Evolutionary conservation across 371 early-diverging fungal genomes (phyloP), one percentile per base, ranked within the genome.

Genomic region (Astathelohania contejeani): DNA sequence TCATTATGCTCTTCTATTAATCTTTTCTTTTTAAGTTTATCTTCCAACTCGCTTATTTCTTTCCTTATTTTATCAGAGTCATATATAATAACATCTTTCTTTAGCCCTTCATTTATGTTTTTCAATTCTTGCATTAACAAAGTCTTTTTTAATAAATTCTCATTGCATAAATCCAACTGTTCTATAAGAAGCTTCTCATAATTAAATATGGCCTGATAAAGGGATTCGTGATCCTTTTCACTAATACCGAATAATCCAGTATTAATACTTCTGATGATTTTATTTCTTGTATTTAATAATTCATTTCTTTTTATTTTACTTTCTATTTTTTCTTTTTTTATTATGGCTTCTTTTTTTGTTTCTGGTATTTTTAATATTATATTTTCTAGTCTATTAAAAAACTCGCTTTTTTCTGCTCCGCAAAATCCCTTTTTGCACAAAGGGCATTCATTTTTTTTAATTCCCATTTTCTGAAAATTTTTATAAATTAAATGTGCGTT

Each of bases 381-480:
- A 1, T 14, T 39, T 26, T 69, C 56, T 26, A 62, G 16, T 48
- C 20, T 61, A 9, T 12, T 18, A n/a, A 19, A 42, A 35, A 52
- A 58, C 16, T 18, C 39, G 1, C 4, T 42, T 49, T 44, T 48
- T 38, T 53, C 50, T 9, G 16, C 44, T 2, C 20, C 51, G 20
- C n/a, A 20, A 3, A 65, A 14, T 12, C 19, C 7, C 22, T 37
- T 62, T 10, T 62, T 53, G 35, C 69, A 65, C 9, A 62, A 14
- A 35, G 50, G 43, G 26, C 67, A 66, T 35, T 32, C 50, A 39
- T 48, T 49, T 4, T 52, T 23, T 19, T 48, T 42, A 1, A 14
- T 35, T 10, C 51, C 45, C 9, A 47, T 2, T 18, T 53, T 47
- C 26, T 44, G 14, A 25, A 53, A 20, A 9, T 48, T 25, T 22